These are phyloP conservation scores for Colletotrichum incanum DNA, from an alignment of 2,329 filamentous ascomycete species.

Conservation along the genomic window DNA sequence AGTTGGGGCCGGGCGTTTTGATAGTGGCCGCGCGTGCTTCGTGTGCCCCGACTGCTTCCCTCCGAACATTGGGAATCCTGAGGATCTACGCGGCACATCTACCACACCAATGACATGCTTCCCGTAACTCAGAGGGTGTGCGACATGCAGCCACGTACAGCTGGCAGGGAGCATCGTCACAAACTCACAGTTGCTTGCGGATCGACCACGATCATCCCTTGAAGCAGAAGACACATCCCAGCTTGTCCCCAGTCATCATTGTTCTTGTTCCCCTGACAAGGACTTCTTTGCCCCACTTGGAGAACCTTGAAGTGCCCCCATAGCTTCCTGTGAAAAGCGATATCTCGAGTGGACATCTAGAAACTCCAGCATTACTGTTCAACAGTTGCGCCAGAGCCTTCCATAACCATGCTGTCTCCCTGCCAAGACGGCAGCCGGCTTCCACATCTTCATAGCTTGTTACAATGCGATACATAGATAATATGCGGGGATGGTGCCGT, in stretches of 20 bases:
- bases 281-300: slow-evolving; percentile 5
- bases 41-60: background rate
- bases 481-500: slow-evolving; percentile 5
- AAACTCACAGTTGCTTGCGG: background rate
- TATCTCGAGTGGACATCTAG: background rate
- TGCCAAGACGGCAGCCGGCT: slow-evolving; percentile 36
- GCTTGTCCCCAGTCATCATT: slow-evolving; percentile 12
- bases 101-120: slow-evolving; percentile 11
- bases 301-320: slow-evolving; percentile 9
- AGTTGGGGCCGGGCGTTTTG: background rate
- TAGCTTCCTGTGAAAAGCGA: background rate
- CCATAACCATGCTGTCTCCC: slow-evolving; percentile 10
- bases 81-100: slow-evolving; percentile 25
- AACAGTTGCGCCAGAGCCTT: slow-evolving; percentile 4
- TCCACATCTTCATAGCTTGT: slow-evolving; percentile 13
- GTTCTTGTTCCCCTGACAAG: slow-evolving; percentile 1
- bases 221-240: background rate
- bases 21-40: slow-evolving; percentile 23
- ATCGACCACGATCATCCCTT: slow-evolving; percentile 8
- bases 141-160: slow-evolving; percentile 10
- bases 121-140: slow-evolving; percentile 18
- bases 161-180: background rate
- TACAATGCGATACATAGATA: background rate
- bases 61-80: slow-evolving; percentile 7
- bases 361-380: background rate